Evolutionary conservation across 192 early-diverging fungal genomes (phyloP).

Genomic region (Linnemannia elongata): DNA sequence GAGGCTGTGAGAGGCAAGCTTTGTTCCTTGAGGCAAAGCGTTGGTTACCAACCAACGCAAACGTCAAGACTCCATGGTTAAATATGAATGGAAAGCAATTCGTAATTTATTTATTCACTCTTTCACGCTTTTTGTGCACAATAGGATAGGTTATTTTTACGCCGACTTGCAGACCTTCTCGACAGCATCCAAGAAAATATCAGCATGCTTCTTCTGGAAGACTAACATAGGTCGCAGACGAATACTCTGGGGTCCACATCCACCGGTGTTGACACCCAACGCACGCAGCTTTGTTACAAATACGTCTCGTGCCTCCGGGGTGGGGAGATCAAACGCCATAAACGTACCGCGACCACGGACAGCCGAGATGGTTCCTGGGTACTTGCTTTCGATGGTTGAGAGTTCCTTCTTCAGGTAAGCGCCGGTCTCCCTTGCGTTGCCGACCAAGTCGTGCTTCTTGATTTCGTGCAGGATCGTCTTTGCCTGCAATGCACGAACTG

Average conservation of each 20-base stretch:
- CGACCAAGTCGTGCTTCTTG: constrained; percentile 62
- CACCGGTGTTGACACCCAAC: constrained; percentile 78
- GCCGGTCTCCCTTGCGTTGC: constrained; percentile 67
- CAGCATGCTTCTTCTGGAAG: constrained; percentile 75
- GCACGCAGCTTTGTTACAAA: constrained; percentile 69
- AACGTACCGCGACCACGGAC: constrained; percentile 78
- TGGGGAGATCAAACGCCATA: constrained; percentile 77
- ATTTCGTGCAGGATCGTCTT: constrained; percentile 74
- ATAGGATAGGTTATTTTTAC: too few relatives aligned
- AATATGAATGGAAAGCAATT: too few relatives aligned
- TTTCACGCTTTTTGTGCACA: neutral
- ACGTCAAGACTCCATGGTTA: too few relatives aligned
- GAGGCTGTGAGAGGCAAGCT: too few relatives aligned
- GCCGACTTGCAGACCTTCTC: constrained; percentile 54
- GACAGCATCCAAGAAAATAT: constrained; percentile 74
- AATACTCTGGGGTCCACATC: constrained; percentile 71
- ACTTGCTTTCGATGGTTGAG: constrained; percentile 60
- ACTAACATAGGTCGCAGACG: constrained; percentile 81
- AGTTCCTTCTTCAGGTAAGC: constrained; percentile 69
- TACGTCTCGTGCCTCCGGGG: constrained; percentile 60
- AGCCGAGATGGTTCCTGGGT: constrained; percentile 61
- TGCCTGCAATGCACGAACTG: constrained; percentile 72
- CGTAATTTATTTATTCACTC: too few relatives aligned
- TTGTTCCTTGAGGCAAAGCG: too few relatives aligned
- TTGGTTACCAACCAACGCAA: too few relatives aligned